These are phyloP conservation scores for Pythium guiyangense DNA, from an alignment of 352 stramenopile species.

Conservation along the genomic window DNA sequence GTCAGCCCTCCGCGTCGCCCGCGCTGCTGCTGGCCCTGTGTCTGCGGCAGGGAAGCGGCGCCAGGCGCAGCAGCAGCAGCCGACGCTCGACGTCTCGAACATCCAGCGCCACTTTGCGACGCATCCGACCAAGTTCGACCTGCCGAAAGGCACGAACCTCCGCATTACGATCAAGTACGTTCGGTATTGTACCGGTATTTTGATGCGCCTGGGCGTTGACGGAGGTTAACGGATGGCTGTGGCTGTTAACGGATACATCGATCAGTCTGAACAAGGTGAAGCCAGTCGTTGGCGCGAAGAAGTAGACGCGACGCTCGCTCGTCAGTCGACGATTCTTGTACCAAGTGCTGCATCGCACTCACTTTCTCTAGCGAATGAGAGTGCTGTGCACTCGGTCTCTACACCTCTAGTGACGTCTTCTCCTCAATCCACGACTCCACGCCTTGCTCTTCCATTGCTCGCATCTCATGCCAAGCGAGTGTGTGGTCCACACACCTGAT, in stretches of 20 bases:
- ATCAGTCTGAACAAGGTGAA: constrained; percentile 65
- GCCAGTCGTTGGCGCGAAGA: constrained; percentile 60
- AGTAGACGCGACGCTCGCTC: constrained; percentile 19
- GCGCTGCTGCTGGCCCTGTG: constrained; percentile 18
- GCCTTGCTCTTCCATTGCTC: neutral
- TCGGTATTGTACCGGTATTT: neutral
- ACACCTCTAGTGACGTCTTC: neutral
- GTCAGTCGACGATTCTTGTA: neutral
- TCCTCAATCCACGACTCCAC: constrained; percentile 2
- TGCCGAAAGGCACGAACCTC: constrained; percentile 76
- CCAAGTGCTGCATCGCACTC: neutral
- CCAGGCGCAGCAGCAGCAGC: constrained; percentile 20
- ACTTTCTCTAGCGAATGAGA: neutral
- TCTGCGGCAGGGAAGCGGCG: constrained; percentile 7
- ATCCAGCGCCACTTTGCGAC: constrained; percentile 74
- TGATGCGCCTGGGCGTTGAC: neutral
- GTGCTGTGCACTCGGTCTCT: neutral
- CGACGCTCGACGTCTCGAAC: constrained; percentile 65
- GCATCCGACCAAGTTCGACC: constrained; percentile 76
- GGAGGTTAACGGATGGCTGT: neutral
- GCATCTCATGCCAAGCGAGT: no score
- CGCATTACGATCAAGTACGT: constrained; percentile 81
- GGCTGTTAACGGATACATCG: no score
- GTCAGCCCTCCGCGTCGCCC: constrained; percentile 27
- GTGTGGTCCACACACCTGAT: no score